phyloP scores from a whole-genome alignment of 495 filamentous ascomycete species.

The Aspergillus conjunctus region DNA sequence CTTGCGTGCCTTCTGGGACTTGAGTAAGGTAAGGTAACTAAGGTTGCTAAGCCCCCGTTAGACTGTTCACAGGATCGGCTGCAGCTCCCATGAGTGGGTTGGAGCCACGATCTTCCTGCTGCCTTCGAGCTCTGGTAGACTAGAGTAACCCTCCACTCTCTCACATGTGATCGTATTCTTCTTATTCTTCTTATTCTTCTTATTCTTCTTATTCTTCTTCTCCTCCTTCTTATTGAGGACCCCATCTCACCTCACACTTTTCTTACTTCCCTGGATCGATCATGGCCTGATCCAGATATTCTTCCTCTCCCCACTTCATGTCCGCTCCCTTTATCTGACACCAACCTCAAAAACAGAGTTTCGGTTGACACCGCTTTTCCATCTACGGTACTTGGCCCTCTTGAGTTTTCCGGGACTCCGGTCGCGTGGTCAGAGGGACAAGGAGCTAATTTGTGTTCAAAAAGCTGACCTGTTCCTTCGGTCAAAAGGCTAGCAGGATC shows the following conservation, averaged over 20 bases:
- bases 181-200: neutral
- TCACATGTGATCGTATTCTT: slow-evolving; percentile 16
- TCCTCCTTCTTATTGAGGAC: slow-evolving; percentile 7
- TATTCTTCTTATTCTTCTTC: neutral
- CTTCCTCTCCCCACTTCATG: neutral
- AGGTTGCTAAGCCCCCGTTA: slow-evolving; percentile 9
- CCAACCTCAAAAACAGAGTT: slow-evolving; percentile 9
- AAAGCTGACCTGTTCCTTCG: neutral
- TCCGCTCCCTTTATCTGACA: neutral
- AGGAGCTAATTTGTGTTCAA: slow-evolving; percentile 4
- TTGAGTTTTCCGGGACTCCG: neutral
- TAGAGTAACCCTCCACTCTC: neutral
- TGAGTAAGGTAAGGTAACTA: no score
- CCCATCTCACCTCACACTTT: neutral
- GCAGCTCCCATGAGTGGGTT: slow-evolving; percentile 13
- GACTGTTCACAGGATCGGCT: slow-evolving; percentile 17
- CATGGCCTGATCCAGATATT: slow-evolving; percentile 3
- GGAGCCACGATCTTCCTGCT: neutral
- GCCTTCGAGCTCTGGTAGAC: no score
- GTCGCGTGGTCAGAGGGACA: slow-evolving; percentile 9
- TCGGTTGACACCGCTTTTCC: slow-evolving; percentile 20
- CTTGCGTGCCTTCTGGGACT: neutral
- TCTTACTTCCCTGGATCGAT: neutral
- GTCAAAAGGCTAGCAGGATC: neutral
- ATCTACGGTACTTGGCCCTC: slow-evolving; percentile 5